These are phyloP conservation scores for Theobroma grandiflorum DNA, from an alignment of 441 rosid species.

Conservation along the genomic window DNA sequence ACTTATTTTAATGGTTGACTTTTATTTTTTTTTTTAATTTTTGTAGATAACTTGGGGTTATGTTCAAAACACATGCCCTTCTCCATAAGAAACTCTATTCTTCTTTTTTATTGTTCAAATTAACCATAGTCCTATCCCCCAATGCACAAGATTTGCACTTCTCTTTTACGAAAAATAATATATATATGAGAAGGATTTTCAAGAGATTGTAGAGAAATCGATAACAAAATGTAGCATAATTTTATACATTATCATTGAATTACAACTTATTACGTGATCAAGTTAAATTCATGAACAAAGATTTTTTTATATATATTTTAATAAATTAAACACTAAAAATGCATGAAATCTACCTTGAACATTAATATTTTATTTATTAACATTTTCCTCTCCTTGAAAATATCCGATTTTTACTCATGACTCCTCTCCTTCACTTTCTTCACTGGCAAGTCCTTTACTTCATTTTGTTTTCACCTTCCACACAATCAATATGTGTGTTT, in stretches of 20 bases:
- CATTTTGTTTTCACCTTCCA: neutral
- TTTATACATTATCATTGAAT: neutral
- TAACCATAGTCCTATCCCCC: neutral
- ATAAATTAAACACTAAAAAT: no score
- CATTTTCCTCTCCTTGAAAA: neutral
- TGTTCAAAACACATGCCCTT: neutral
- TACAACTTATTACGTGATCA: neutral
- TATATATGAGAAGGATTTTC: neutral
- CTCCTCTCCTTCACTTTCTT: neutral
- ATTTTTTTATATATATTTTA: no score
- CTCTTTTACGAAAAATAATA: no score
- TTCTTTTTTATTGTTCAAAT: neutral
- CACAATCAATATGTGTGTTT: neutral
- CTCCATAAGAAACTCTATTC: neutral
- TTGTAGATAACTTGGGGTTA: neutral
- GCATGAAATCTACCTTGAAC: no score
- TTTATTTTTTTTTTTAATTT: no score
- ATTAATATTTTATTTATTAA: neutral
- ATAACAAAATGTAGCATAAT: neutral
- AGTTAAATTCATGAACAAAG: neutral
- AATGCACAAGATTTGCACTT: neutral
- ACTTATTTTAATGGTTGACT: constrained; percentile 18
- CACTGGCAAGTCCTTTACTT: neutral
- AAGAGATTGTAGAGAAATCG: neutral
- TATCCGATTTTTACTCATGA: no score